Evolutionary conservation across 192 early-diverging fungal genomes (phyloP).

Genomic region (Lunasporangiospora selenospora): DNA sequence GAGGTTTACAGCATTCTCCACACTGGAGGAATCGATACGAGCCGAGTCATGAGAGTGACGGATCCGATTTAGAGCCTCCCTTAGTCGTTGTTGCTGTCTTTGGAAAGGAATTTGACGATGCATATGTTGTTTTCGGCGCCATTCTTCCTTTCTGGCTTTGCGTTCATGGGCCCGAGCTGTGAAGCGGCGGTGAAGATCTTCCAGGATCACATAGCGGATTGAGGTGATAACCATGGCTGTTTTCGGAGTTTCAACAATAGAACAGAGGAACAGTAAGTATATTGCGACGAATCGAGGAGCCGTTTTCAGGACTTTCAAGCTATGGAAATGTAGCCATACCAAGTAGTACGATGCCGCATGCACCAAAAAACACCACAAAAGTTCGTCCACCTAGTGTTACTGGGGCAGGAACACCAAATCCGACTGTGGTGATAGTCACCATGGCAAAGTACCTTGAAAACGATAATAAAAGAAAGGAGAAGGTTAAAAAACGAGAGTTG

Average conservation of each 20-base stretch:
- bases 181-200: conserved; percentile 24
- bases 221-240: conserved; percentile 19
- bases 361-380: conserved; percentile 30
- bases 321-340: too few relatives aligned
- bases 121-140: too few relatives aligned
- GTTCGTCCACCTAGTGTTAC: conserved; percentile 10
- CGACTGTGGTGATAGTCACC: conserved; percentile 39
- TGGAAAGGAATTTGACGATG: too few relatives aligned
- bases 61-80: too few relatives aligned
- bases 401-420: conserved; percentile 22
- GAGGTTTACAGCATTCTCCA: too few relatives aligned
- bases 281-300: too few relatives aligned
- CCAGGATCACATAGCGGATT: conserved; percentile 44
- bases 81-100: too few relatives aligned
- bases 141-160: too few relatives aligned
- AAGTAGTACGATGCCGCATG: conserved; percentile 36
- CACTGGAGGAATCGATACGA: too few relatives aligned
- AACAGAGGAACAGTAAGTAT: background rate
- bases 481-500: too few relatives aligned
- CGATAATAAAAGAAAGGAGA: background rate
- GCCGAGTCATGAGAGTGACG: too few relatives aligned
- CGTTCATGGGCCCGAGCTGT: conserved; percentile 13
- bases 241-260: background rate
- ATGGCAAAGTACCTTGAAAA: conserved; percentile 43
- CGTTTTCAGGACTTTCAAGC: too few relatives aligned